These are phyloP conservation scores for Rhodotorula sp. DNA, from an alignment of 1,284 basidiomycete genomes.

Conservation along the genomic window DNA sequence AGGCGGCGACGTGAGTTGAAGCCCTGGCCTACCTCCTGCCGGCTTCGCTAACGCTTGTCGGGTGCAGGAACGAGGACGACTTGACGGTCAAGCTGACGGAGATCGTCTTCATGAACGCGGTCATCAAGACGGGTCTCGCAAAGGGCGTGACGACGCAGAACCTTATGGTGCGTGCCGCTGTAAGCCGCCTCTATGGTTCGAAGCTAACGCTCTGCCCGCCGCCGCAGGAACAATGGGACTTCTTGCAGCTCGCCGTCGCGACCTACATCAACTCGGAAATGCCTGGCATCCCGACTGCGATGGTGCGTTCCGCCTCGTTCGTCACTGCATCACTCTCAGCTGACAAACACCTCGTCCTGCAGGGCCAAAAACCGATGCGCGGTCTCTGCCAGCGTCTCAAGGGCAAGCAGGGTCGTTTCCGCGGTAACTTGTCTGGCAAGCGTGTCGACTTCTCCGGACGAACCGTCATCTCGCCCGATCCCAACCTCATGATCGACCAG, in stretches of 20 bases:
- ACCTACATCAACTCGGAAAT: slow-evolving; percentile 99
- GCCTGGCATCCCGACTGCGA: slow-evolving; percentile 81
- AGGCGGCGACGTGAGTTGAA: slow-evolving; percentile 65
- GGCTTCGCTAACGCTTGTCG: not conserved
- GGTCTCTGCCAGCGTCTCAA: slow-evolving; percentile 98
- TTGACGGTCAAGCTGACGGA: slow-evolving; percentile 96
- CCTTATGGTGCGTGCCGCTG: slow-evolving; percentile 66
- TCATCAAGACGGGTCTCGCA: slow-evolving; percentile 84
- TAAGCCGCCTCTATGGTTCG: not conserved
- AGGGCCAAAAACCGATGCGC: slow-evolving; percentile 84
- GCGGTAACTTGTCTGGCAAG: slow-evolving; percentile 97
- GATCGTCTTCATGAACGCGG: slow-evolving; percentile 90
- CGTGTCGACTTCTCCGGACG: slow-evolving; percentile 98
- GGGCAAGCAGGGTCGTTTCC: slow-evolving; percentile 98
- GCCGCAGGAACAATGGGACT: slow-evolving; percentile 93
- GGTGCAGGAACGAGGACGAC: slow-evolving; percentile 90
- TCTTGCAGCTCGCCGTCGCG: slow-evolving; percentile 88
- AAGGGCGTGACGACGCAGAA: slow-evolving; percentile 84
- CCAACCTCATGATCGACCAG: slow-evolving; percentile 95
- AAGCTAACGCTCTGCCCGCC: not conserved
- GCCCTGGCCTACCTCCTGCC: not conserved
- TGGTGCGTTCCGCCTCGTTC: slow-evolving; percentile 43
- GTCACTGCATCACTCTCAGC: not conserved
- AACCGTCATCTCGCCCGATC: slow-evolving; percentile 98
- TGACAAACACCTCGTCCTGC: not conserved